Evolutionary conservation across 1,284 basidiomycete species (phyloP).

Genomic region (Ganoderma meredithae): DNA sequence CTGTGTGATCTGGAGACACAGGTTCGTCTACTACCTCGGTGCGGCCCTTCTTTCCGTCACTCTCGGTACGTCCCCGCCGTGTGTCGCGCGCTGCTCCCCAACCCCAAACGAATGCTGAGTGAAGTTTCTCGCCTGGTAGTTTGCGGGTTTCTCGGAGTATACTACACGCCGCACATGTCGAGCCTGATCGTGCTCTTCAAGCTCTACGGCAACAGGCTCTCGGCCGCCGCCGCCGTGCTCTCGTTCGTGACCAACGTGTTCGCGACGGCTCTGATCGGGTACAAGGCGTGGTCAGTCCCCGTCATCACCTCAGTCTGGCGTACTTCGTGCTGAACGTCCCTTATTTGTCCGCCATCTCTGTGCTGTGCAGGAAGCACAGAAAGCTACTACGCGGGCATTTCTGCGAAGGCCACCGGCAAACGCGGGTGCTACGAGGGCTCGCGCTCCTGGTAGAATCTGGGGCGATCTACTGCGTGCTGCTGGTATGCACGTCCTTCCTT

Average conservation of each 20-base stretch:
- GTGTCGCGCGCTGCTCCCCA: too few relatives aligned
- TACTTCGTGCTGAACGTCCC: neutral
- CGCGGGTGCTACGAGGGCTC: neutral
- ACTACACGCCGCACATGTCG: neutral
- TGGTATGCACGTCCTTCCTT: neutral
- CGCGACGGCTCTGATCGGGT: constrained; percentile 15
- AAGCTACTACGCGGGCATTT: neutral
- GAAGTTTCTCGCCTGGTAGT: neutral
- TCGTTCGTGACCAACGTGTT: constrained; percentile 14
- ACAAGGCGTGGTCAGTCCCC: constrained; percentile 12
- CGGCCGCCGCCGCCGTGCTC: neutral
- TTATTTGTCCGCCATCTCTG: too few relatives aligned
- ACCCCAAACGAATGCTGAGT: neutral
- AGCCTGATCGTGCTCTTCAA: neutral
- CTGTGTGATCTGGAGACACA: constrained; percentile 1
- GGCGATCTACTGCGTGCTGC: constrained; percentile 8
- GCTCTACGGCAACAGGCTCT: neutral
- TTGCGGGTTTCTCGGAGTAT: constrained; percentile 6
- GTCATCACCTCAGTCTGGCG: neutral
- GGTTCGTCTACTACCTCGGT: neutral
- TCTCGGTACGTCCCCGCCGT: neutral
- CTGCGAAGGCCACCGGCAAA: neutral
- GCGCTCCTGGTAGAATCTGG: constrained; percentile 16
- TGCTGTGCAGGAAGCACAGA: constrained; percentile 3
- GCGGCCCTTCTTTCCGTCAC: constrained; percentile 3